These are phyloP conservation scores for Sporothrix euskadiensis DNA, from an alignment of 2,329 filamentous ascomycete species.

Conservation along the genomic window DNA sequence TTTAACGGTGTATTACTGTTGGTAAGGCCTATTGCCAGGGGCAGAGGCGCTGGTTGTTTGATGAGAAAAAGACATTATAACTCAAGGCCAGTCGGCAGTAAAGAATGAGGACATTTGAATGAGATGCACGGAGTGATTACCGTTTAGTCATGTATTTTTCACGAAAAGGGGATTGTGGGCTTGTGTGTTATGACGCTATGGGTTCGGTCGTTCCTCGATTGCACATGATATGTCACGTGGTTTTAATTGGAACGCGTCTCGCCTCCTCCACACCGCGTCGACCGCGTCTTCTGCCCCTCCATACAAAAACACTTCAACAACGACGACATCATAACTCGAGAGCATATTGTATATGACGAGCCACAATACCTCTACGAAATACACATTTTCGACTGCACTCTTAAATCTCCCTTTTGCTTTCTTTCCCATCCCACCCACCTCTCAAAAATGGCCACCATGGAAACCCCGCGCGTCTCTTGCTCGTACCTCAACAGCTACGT, in stretches of 20 bases:
- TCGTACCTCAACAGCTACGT: slow-evolving; percentile 76
- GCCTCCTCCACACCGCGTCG: background rate
- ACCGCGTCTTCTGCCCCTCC: slow-evolving; percentile 11
- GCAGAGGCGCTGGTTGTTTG: background rate
- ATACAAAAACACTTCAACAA: background rate
- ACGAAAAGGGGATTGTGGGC: no score
- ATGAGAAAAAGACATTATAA: background rate
- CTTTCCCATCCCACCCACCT: no score
- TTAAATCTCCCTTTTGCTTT: background rate
- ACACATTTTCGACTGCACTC: background rate
- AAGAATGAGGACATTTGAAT: no score
- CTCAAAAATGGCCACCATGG: slow-evolving; percentile 53
- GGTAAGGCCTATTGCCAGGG: background rate
- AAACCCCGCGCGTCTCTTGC: slow-evolving; percentile 82
- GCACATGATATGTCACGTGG: background rate
- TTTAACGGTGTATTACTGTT: background rate
- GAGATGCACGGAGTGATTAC: no score
- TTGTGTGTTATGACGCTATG: no score
- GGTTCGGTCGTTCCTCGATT: background rate
- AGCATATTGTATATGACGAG: background rate
- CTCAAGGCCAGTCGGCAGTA: no score
- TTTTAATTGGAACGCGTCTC: slow-evolving; percentile 19
- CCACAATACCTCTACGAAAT: background rate
- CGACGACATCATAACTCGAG: background rate
- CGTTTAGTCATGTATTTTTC: no score